Conservation (phyloP, 768 basidiomycete species). For the Cystobasidiopsis lactophilus region DNA sequence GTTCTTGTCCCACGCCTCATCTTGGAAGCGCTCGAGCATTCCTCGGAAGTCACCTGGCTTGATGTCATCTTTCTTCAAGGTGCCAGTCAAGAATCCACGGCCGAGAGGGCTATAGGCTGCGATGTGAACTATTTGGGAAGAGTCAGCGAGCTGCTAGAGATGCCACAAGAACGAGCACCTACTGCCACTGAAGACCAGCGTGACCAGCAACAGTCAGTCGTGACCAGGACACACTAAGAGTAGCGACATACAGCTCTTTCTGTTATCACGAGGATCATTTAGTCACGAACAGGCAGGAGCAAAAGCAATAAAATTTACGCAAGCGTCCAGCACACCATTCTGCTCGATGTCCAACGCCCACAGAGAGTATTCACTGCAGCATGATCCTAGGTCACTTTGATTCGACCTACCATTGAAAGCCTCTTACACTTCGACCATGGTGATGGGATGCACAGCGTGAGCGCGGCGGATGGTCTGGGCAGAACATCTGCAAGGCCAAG, state of each 20-base stretch:
- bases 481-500: slow-evolving; percentile 2
- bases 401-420: background rate
- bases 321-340: slow-evolving; percentile 24
- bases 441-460: slow-evolving; percentile 31
- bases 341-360: slow-evolving; percentile 12
- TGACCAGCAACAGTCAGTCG: background rate
- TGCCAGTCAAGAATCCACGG: slow-evolving; percentile 9
- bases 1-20: slow-evolving; percentile 12
- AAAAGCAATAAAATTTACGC: too few species aligned
- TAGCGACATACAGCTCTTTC: slow-evolving; percentile 21
- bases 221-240: background rate
- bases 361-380: slow-evolving; percentile 6
- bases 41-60: slow-evolving; percentile 6
- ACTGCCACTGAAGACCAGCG: background rate
- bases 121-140: background rate
- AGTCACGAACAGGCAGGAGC: too few species aligned
- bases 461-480: slow-evolving; percentile 30
- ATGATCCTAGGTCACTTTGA: slow-evolving; percentile 30
- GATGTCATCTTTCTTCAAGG: slow-evolving; percentile 22
- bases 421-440: slow-evolving; percentile 40
- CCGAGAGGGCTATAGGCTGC: slow-evolving; percentile 24
- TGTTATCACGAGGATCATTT: too few species aligned
- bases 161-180: background rate
- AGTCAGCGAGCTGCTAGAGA: background rate
- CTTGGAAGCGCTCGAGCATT: slow-evolving; percentile 30